Conservation (phyloP, 202 grass and related monocot genomes). For the Hordeum pubiflorum region DNA sequence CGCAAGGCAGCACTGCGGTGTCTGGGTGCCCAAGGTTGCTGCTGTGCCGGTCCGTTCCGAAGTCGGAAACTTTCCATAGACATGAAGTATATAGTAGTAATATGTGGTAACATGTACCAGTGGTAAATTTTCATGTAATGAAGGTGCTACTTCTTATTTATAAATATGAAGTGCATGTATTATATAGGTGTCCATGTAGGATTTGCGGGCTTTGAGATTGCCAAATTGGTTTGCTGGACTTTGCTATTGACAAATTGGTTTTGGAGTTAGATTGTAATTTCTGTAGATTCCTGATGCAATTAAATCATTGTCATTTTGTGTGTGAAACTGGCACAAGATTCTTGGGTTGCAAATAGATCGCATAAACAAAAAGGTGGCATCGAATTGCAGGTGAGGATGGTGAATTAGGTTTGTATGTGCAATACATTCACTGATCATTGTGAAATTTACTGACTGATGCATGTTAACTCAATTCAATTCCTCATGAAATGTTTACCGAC, state of each 20-base stretch:
- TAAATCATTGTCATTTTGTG: not conserved
- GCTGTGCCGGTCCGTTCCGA: not conserved
- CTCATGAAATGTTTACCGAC: not conserved
- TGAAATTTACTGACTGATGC: not conserved
- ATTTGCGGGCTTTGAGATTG: not conserved
- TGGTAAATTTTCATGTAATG: not conserved
- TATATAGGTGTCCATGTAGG: not conserved
- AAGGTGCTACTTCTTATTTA: not conserved
- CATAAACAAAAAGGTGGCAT: not conserved
- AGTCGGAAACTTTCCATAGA: not conserved
- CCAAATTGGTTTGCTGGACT: not conserved
- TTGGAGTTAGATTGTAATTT: not conserved
- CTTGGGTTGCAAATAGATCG: not conserved
- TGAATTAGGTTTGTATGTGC: not conserved
- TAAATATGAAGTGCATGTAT: not conserved
- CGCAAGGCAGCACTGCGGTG: not conserved
- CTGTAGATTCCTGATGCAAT: not conserved
- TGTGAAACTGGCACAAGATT: not conserved
- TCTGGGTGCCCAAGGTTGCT: constrained; percentile 31
- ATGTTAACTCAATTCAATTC: not conserved
- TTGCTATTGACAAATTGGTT: not conserved
- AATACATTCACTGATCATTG: not conserved
- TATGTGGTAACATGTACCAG: not conserved
- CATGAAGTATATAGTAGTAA: not conserved
- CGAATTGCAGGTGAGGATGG: not conserved